Conservation (phyloP, 2,329 filamentous ascomycete genomes). For the Ceratocystis papillata region DNA sequence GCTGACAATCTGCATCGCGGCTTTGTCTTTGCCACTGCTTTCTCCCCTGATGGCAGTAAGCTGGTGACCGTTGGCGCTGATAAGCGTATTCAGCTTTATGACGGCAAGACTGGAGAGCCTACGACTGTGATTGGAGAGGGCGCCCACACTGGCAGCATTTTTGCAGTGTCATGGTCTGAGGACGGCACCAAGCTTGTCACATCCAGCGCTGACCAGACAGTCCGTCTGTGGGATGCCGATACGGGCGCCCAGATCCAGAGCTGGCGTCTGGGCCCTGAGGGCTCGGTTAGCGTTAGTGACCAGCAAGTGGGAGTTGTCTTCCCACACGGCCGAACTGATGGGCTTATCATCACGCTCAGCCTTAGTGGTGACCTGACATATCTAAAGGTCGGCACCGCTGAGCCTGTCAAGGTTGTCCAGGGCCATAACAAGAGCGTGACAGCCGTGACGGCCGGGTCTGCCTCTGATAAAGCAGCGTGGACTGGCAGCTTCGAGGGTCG, state of each 20-base stretch:
- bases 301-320: constrained; percentile 94
- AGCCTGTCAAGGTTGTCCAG: constrained; percentile 61
- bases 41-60: constrained; percentile 73
- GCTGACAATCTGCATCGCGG: constrained; percentile 68
- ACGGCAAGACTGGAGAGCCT: constrained; percentile 87
- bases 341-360: constrained; percentile 79
- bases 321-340: constrained; percentile 71
- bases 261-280: constrained; percentile 74
- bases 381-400: constrained; percentile 57
- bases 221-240: constrained; percentile 88
- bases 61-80: constrained; percentile 90
- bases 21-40: constrained; percentile 78
- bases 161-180: constrained; percentile 78
- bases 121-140: constrained; percentile 66
- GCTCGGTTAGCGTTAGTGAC: constrained; percentile 58
- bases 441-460: constrained; percentile 42
- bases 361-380: constrained; percentile 86
- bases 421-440: constrained; percentile 91
- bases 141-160: constrained; percentile 84
- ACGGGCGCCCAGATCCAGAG: constrained; percentile 64
- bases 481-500: constrained; percentile 90
- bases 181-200: constrained; percentile 83
- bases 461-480: constrained; percentile 45
- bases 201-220: constrained; percentile 85
- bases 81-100: constrained; percentile 83